Base-by-base conservation (phyloP, 164 flowering plant genomes). In the Magnolia changhungtana region DNA sequence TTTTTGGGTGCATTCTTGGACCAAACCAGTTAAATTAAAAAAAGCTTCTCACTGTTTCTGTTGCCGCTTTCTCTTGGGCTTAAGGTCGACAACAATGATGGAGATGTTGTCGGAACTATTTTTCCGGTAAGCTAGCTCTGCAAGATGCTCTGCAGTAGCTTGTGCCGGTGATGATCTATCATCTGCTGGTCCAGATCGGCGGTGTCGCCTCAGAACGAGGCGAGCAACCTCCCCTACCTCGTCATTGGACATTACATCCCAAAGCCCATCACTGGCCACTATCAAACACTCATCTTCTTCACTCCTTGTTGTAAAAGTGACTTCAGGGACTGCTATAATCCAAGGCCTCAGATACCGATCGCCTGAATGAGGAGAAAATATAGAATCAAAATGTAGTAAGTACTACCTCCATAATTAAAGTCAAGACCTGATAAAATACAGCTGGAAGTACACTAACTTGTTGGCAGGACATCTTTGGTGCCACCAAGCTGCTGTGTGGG, bases 231-330 rank as follows among this genome's bases (percentile, higher is more conserved):
- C 89, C 0, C 94, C 90, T 0, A 81, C 92, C 81, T 88, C 91
- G 23, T 89, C 87, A 63, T 86, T 90, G 24, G 91, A 81, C 90
- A 90, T 86, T 14, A 90, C 92, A 79, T 88, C 94, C 94, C 92
- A 90, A 21, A 90, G 87, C 52, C 94, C 94, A 77, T 90, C 94
- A 81, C 91, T 89, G 50, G 92, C 94, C 82, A 90, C 63, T 50
- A 89, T 85, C 81, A 90, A 79, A 75, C 92, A 89, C 78, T 90
- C 91, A 65, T 90, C 94, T 69, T 89, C 92, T 13, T 84, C 91
- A 11, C 82, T 87, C 76, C 94, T 84, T 19, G 88, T 81, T 68
- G 71, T 86, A 78, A 88, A 88, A 61, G 87, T 88, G 31, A 88
- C 82, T 76, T 90, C 94, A 14, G 94, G 94, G 45, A 84, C 90